Percentiles rank a stretch among this genome's conserved stretches.
phyloP scores from a whole-genome alignment of 768 basidiomycete species.

The Fibroporia radiculosa region DNA sequence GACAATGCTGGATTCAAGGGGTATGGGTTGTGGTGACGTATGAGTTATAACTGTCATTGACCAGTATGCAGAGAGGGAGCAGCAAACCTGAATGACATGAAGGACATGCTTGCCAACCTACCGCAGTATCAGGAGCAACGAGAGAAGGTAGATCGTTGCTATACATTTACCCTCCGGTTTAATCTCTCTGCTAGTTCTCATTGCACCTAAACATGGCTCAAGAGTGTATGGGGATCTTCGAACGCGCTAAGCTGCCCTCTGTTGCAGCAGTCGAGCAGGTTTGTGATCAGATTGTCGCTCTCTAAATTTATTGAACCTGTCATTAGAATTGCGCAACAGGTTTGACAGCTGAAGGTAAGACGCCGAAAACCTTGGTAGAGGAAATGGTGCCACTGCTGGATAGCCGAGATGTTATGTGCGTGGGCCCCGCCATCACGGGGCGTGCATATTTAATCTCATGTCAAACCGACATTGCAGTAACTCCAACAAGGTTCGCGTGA shows the following conservation, averaged over 20 bases:
- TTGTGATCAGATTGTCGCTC: not conserved
- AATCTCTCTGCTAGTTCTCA: conserved; percentile 60
- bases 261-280: conserved; percentile 91
- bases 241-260: conserved; percentile 74
- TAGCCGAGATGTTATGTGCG: conserved; percentile 72
- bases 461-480: conserved; percentile 53
- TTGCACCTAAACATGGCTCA: conserved; percentile 96
- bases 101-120: conserved; percentile 94
- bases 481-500: conserved; percentile 89
- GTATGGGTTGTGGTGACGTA: conserved; percentile 30
- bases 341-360: conserved; percentile 82
- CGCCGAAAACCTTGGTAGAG: conserved; percentile 91
- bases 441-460: not conserved
- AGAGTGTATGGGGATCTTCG: conserved; percentile 93
- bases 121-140: conserved; percentile 94
- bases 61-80: conserved; percentile 52
- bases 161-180: not conserved
- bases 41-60: not conserved
- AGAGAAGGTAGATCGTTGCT: conserved; percentile 60
- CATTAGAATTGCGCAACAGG: conserved; percentile 92
- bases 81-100: conserved; percentile 93
- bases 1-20: conserved; percentile 95
- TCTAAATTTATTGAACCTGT: not conserved
- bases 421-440: not conserved
- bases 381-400: conserved; percentile 98